Evolutionary conservation across 768 basidiomycete species (phyloP).

Genomic region (Suillus subalutaceus): DNA sequence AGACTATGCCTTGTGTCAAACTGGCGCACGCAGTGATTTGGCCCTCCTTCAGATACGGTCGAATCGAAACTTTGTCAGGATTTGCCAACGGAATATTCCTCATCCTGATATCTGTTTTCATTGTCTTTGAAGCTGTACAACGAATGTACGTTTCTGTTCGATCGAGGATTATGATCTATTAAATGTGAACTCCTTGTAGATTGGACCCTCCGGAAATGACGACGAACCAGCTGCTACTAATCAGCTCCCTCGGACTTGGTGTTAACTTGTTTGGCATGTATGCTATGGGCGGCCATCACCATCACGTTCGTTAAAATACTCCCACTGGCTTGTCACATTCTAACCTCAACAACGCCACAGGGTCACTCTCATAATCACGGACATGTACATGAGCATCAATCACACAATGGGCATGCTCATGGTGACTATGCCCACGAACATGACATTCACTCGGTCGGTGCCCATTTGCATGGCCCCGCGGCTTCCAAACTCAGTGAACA

Average conservation of each 20-base stretch:
- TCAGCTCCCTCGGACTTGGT: constrained; percentile 85
- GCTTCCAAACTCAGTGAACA: constrained; percentile 21
- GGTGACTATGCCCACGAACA: constrained; percentile 32
- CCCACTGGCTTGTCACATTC: constrained; percentile 3
- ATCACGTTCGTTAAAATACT: constrained; percentile 53
- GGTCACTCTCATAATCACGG: constrained; percentile 11
- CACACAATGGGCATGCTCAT: constrained; percentile 33
- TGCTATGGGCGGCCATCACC: constrained; percentile 95
- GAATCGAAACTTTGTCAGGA: constrained; percentile 96
- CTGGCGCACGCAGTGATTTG: neutral
- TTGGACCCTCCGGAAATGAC: constrained; percentile 98
- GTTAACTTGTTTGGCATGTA: constrained; percentile 99
- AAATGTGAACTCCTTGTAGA: constrained; percentile 39
- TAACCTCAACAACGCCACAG: constrained; percentile 22
- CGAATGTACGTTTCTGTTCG: constrained; percentile 62
- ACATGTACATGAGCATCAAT: constrained; percentile 23
- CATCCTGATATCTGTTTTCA: constrained; percentile 94
- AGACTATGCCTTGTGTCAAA: constrained; percentile 24
- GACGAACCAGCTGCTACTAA: constrained; percentile 86
- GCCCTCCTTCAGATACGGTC: constrained; percentile 68
- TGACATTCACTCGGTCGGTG: constrained; percentile 24
- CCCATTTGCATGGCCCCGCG: constrained; percentile 27
- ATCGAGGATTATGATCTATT: neutral
- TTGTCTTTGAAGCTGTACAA: constrained; percentile 97
- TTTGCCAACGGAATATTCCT: constrained; percentile 97